A percentile compares a stretch with the other conserved stretches of the same genome.
Conservation (phyloP, 2,329 filamentous ascomycete species). For the Periglandula ipomoeae region DNA sequence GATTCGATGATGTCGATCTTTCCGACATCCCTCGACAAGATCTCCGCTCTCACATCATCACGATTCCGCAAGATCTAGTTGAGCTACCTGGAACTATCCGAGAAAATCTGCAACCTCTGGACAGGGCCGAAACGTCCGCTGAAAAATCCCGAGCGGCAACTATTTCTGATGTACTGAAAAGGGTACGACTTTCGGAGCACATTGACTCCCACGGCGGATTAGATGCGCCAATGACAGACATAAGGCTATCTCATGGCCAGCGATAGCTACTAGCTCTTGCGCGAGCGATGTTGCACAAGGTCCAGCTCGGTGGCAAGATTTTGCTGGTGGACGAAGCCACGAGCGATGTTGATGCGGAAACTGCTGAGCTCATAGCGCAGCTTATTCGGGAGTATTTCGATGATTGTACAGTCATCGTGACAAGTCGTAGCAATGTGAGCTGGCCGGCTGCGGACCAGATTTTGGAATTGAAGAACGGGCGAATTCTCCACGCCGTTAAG, state of each 20-base stretch:
- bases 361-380: conserved; percentile 1
- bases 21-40: conserved; percentile 11
- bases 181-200: conserved; percentile 10
- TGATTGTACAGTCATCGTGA: conserved; percentile 4
- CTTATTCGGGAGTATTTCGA: conserved; percentile 1
- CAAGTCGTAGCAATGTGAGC: too few relatives aligned
- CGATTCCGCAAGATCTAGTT: conserved; percentile 20
- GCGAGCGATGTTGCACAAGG: conserved; percentile 5
- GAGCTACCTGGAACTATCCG: conserved; percentile 9
- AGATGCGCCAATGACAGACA: conserved; percentile 5
- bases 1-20: conserved; percentile 20
- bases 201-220: conserved; percentile 8
- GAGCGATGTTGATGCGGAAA: conserved; percentile 6
- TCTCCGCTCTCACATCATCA: conserved; percentile 20
- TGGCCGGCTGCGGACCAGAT: too few relatives aligned
- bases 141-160: too few relatives aligned
- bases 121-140: not conserved
- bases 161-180: conserved; percentile 7
- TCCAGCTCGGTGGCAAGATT: not conserved
- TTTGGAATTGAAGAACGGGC: too few relatives aligned
- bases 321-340: conserved; percentile 7
- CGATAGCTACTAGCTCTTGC: conserved; percentile 11
- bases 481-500: too few relatives aligned
- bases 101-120: not conserved
- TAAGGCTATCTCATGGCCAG: conserved; percentile 10